Conservation (phyloP, 495 filamentous ascomycete species). For the Amniculicola lignicola region DNA sequence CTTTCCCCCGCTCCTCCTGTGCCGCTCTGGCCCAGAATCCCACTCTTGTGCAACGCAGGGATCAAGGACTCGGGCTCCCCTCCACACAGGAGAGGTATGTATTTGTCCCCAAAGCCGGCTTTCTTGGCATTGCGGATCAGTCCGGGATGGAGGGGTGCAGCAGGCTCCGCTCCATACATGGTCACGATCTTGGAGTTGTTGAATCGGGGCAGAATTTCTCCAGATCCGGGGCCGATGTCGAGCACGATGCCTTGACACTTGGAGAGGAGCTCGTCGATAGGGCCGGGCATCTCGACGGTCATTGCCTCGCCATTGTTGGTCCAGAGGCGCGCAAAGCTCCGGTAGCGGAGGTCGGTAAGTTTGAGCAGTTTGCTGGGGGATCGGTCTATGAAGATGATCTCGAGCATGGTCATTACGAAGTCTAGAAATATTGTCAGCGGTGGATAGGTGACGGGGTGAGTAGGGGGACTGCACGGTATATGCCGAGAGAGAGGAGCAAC, state of each 20-base stretch:
- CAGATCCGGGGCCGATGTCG: constrained; percentile 45
- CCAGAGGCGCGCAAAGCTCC: constrained; percentile 32
- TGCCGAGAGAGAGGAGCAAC: constrained; percentile 11
- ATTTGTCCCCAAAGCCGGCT: constrained; percentile 38
- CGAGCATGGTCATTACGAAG: constrained; percentile 28
- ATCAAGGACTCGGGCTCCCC: constrained; percentile 39
- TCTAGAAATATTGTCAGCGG: constrained; percentile 16
- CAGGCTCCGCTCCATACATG: constrained; percentile 44
- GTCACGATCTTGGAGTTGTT: constrained; percentile 20
- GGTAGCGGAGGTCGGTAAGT: constrained; percentile 16
- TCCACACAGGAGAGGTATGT: constrained; percentile 39
- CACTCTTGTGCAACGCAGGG: constrained; percentile 34
- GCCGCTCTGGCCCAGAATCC: constrained; percentile 25
- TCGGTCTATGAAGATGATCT: constrained; percentile 18
- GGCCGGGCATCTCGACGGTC: constrained; percentile 33
- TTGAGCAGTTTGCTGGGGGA: constrained; percentile 21
- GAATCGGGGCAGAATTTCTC: constrained; percentile 34
- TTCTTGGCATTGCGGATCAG: constrained; percentile 33
- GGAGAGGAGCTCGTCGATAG: constrained; percentile 22
- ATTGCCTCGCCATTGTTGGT: constrained; percentile 27
- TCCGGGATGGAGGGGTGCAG: constrained; percentile 35
- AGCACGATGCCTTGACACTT: constrained; percentile 34
- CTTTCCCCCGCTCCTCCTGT: constrained; percentile 13
- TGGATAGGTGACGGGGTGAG: neutral
- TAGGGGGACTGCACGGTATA: constrained; percentile 20